Percentiles rank a stretch among this genome's conserved stretches.
Conservation (phyloP, 129 eudicot species). For the Ambrosia trifida region DNA sequence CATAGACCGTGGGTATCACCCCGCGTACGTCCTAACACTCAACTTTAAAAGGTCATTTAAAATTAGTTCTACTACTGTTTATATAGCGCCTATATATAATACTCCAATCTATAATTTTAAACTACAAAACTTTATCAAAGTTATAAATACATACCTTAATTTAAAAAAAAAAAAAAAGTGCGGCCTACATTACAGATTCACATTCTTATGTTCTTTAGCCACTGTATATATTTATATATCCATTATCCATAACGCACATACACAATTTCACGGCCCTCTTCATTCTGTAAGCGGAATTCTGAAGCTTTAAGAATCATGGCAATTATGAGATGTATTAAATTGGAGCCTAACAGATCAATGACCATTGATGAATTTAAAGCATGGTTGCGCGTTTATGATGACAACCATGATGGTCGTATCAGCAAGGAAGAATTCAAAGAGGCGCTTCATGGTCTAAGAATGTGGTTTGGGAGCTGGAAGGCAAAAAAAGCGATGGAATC, state of each 20-base stretch:
- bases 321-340: constrained; percentile 37
- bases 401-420: constrained; percentile 55
- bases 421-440: constrained; percentile 44
- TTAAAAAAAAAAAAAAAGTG: not conserved
- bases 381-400: constrained; percentile 52
- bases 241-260: constrained; percentile 11
- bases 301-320: constrained; percentile 38
- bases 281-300: not conserved
- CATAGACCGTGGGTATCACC: too few species aligned
- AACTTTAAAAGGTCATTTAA: too few species aligned
- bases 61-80: too few species aligned
- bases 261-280: constrained; percentile 9
- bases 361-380: constrained; percentile 55
- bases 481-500: constrained; percentile 44
- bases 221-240: constrained; percentile 21
- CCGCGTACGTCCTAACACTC: too few species aligned
- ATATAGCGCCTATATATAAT: too few species aligned
- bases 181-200: constrained; percentile 18
- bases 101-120: too few species aligned
- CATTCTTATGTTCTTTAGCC: constrained; percentile 16
- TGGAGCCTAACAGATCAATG: constrained; percentile 50
- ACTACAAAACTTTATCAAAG: too few species aligned
- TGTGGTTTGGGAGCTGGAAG: constrained; percentile 62
- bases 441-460: constrained; percentile 3
- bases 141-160: too few species aligned